Evolutionary conservation across 208 protist species (phyloP), one percentile per base, ranked within the genome.

Genomic region (Leishmania martiniquensis): DNA sequence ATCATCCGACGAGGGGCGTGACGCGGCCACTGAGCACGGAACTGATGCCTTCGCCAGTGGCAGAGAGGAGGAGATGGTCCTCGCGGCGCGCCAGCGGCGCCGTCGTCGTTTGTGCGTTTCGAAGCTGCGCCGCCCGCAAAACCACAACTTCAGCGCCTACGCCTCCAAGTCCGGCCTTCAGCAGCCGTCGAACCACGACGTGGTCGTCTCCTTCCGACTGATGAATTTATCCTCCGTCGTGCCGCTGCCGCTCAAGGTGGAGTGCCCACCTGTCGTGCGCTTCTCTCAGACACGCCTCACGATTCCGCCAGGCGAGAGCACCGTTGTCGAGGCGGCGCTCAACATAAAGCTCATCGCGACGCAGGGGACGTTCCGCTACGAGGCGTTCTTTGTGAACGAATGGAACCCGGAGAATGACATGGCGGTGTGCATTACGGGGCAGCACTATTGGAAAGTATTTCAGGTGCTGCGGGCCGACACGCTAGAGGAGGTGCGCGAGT

Each of bases 401-500:
- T 84, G 88, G 55, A 97, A 97, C 76, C 85, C 89, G 2, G 94
- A 96, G 78, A 97, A 97, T 70, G 94, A 97, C 80, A 96, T 97
- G 72, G 83, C 91, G 22, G 92, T 93, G 20, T 77, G 85, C 52
- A 78, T 97, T 12, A 92, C 77, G 29, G 94, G 94, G 39, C 87
- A 94, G 83, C 89, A 94, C 82, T 97, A 96, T 84, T 90, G 88
- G 86, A 95, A 96, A 75, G 81, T 93, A 15, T 95, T 97, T 81
- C 85, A 93, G 55, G 77, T 95, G 15, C 84, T 85, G 15, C 76
- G 74, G 49, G 86, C 81, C 49, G 87, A 90, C 72, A 88, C 81
- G 7, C 73, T 78, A 32, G 85, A 88, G 70, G 78, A 87, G 66
- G 80, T 86, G 37, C 82, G 75, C 47, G 89, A 95, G 57, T 90